Evolutionary conservation across 208 protist genomes (phyloP), one percentile per base, ranked within the genome.

Genomic region (Leishmania mexicana): DNA sequence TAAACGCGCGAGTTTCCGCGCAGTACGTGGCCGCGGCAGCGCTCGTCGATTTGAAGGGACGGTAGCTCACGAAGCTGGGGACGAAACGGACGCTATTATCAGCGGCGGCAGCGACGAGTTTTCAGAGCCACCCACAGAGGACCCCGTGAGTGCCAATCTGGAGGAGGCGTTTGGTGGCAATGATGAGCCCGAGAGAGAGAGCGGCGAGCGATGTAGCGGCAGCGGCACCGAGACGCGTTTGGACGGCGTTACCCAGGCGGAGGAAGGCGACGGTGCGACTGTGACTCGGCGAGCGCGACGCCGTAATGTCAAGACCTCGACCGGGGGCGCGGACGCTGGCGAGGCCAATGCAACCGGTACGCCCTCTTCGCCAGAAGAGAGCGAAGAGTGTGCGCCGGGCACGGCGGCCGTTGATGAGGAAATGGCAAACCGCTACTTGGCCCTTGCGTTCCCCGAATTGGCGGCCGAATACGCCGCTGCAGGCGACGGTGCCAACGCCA

Each of bases 401-500:
- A 19, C 68, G 24, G 24, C 68, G 19, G 24, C 45, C 2, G 7
- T 65, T n/a, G 79, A 71, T 35, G 81, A 81, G 2, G 74, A 74
- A 3, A 28, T 73, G 53, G 86, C 91, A n/a, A 94, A 88, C 82
- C 85, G 87, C 24, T 76, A 76, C 54, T 79, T 96, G 47, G 62
- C 81, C n/a, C 78, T 90, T 28, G 85, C 78, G 19, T 90, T 88
- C 38, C 93, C 93, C 21, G 90, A 93, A 24, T 76, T 94, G 31
- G 92, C 92, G 5, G 83, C 85, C 15, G 93, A 96, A 83, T 96
- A 95, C 77, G 86, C 83, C 10, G 87, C 84, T 1, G 85, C 84
- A 3, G 87, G 76, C 13, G 78, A 75, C 1, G 28, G 51, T 15
- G 71, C 57, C 4, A 95, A 97, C 74, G 40, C 76, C 0, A 62